Evolutionary conservation across 2,329 filamentous ascomycete species (phyloP).

Genomic region (Phyllosticta ampelicida): DNA sequence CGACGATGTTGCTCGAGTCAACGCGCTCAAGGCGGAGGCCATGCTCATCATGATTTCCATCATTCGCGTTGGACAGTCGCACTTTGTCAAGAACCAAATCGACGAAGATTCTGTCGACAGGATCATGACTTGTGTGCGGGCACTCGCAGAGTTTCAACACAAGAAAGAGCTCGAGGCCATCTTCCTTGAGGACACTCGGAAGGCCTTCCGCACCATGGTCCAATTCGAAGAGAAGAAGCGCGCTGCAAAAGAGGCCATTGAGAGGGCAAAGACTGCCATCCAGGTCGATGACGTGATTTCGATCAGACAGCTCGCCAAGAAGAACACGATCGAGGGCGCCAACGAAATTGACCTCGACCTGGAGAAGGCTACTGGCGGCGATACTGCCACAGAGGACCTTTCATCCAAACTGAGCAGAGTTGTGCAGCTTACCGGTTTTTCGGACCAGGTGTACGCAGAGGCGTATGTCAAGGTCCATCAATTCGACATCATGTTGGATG

Average conservation of each 20-base stretch:
- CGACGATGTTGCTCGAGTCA: slow-evolving; percentile 72
- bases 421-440: slow-evolving; percentile 95
- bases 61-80: slow-evolving; percentile 94
- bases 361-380: slow-evolving; percentile 87
- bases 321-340: slow-evolving; percentile 67
- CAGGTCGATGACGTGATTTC: slow-evolving; percentile 92
- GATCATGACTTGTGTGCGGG: slow-evolving; percentile 94
- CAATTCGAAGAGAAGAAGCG: slow-evolving; percentile 96
- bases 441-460: slow-evolving; percentile 96
- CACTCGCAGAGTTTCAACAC: slow-evolving; percentile 77
- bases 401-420: slow-evolving; percentile 92
- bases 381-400: slow-evolving; percentile 71
- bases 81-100: slow-evolving; percentile 94
- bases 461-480: slow-evolving; percentile 98
- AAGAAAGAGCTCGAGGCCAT: slow-evolving; percentile 86
- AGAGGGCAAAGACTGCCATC: slow-evolving; percentile 86
- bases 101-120: slow-evolving; percentile 98
- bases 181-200: slow-evolving; percentile 88
- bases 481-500: slow-evolving; percentile 95
- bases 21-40: slow-evolving; percentile 86
- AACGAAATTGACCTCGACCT: slow-evolving; percentile 85
- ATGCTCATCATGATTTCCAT: slow-evolving; percentile 99
- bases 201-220: slow-evolving; percentile 95
- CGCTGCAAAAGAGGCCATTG: slow-evolving; percentile 81
- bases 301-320: slow-evolving; percentile 88